Base-by-base conservation (phyloP, 768 basidiomycete genomes). In the Tephrocybe sp. region DNA sequence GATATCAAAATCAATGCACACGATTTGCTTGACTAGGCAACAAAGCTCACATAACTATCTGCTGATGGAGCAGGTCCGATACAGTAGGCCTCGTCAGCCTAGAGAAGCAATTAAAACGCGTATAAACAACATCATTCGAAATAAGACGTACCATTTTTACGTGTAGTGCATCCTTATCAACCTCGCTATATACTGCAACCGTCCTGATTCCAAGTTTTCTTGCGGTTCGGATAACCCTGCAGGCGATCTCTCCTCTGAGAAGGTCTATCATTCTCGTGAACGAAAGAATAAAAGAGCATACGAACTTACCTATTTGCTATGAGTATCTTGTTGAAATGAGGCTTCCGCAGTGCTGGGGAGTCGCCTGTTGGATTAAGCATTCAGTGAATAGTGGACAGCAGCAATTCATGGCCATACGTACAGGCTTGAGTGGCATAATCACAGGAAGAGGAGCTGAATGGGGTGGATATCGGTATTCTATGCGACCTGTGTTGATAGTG, bases 171-270 rank as follows among this genome's bases (percentile, higher is more conserved):
- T 86, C 75, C 45, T 74, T 80, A 57, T 98, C 95, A 6, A 83
- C 91, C 41, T 95, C 91, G 53, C 89, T 92, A 64, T 88, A 97
- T 6, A 98, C 89, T 0, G 93, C 93, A 13, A 97, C 94, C 0
- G 91, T 93, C 76, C 80, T 85, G 65, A 97, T 87, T 0, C 95
- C 94, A 3, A 97, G 73, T 62, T 87, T 89, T 66, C 76, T 83
- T 2, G 92, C 91, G 0, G 94, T 96, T 20, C 89, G 85, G 49
- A 96, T 96, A 39, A 98, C 91, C 16, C 94, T 85, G 66, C 95
- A 97, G 5, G 94, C 93, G 56, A 98, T 98, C 69, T 98, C 94
- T 41, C 94, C 94, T 67, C 93, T 96, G 54, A 12, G 32, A 10
- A 23, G 1, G 7, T 33, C 44, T 59, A 39, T 19, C 14, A 20